A percentile compares a stretch with the other conserved stretches of the same genome.
These are phyloP conservation scores for Penicillium hesseltinei DNA, from an alignment of 2,329 filamentous ascomycete species.

Conservation along the genomic window DNA sequence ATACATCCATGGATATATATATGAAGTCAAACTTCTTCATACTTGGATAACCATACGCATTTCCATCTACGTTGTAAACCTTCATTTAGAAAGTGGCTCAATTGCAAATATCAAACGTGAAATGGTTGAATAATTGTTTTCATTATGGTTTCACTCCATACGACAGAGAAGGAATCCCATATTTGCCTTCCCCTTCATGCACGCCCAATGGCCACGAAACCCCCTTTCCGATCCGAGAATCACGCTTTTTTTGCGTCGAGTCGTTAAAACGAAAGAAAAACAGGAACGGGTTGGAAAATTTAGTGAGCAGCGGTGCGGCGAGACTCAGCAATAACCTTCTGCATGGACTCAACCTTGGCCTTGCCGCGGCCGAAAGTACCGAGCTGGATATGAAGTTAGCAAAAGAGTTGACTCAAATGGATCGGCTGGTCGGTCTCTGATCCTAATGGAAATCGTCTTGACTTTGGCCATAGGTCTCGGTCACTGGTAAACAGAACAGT, in stretches of 20 bases:
- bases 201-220: constrained; percentile 24
- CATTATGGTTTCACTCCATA: constrained; percentile 30
- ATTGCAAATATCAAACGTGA: constrained; percentile 7
- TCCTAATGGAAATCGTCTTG: neutral
- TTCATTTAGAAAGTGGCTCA: neutral
- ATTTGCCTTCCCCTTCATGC: constrained; percentile 29
- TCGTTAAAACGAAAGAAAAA: constrained; percentile 29
- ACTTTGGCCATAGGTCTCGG: neutral
- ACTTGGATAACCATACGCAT: neutral
- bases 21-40: neutral
- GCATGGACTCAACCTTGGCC: constrained; percentile 99
- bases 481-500: neutral
- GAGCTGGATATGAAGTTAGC: constrained; percentile 58
- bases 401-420: neutral
- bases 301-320: constrained; percentile 69
- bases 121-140: constrained; percentile 28
- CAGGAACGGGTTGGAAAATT: constrained; percentile 34
- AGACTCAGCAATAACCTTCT: constrained; percentile 94
- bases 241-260: constrained; percentile 27
- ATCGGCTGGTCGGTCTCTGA: neutral
- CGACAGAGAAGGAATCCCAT: constrained; percentile 25
- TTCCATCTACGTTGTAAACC: neutral
- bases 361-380: constrained; percentile 98
- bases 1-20: neutral
- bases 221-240: constrained; percentile 28